Evolutionary conservation across 805 yeast species (phyloP).

Genomic region (Pichia exigua): DNA sequence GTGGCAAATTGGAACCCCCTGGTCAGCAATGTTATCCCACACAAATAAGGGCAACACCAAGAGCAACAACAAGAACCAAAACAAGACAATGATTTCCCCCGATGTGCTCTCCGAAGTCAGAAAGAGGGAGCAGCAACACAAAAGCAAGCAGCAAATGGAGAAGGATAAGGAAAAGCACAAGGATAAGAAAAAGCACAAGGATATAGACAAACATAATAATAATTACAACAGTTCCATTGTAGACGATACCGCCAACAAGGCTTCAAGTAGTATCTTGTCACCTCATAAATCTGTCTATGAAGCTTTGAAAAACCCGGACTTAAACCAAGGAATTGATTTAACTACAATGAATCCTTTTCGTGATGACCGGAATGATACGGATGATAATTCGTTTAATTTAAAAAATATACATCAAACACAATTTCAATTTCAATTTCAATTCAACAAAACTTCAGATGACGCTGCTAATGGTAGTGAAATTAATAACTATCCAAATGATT

Average conservation of each 20-base stretch:
- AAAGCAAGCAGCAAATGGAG: neutral
- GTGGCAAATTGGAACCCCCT: neutral
- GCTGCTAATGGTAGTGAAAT: neutral
- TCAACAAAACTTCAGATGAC: neutral
- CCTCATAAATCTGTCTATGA: constrained; percentile 28
- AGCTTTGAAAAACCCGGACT: constrained; percentile 28
- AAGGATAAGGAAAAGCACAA: neutral
- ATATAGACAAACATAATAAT: neutral
- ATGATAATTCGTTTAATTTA: neutral
- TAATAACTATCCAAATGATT: neutral
- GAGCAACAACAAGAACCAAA: neutral
- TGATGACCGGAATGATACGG: neutral
- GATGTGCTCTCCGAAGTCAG: neutral
- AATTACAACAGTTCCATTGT: neutral
- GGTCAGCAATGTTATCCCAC: neutral
- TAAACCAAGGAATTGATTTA: constrained; percentile 19
- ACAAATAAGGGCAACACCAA: neutral
- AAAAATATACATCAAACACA: neutral
- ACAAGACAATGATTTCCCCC: neutral
- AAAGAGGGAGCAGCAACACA: neutral
- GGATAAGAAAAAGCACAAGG: neutral
- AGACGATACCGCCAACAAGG: too few relatives aligned
- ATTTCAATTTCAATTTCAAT: neutral
- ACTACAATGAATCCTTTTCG: neutral
- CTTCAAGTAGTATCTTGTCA: constrained; percentile 12